These are phyloP conservation scores for Wallacemonas sp. DNA, from an alignment of 208 protist genomes.

Conservation along the genomic window DNA sequence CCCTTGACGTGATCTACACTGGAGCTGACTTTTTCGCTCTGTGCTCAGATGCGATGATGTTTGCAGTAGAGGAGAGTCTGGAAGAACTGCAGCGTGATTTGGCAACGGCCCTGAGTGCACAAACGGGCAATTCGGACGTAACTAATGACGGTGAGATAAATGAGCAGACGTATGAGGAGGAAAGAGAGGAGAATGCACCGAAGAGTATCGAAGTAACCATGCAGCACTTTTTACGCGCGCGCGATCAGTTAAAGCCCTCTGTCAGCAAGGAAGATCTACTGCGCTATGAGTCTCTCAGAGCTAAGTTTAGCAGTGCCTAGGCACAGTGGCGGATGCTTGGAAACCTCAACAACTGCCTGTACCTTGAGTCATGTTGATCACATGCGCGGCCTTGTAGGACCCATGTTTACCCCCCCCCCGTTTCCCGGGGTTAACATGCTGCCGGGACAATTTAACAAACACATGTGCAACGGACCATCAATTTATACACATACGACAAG, in stretches of 20 bases:
- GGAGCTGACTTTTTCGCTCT: conserved; percentile 96
- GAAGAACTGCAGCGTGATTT: conserved; percentile 28
- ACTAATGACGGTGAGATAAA: background rate
- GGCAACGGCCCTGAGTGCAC: background rate
- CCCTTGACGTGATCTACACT: conserved; percentile 85
- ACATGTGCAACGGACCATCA: too few relatives aligned
- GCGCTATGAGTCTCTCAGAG: conserved; percentile 73
- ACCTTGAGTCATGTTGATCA: too few relatives aligned
- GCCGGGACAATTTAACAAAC: too few relatives aligned
- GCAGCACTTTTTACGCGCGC: conserved; percentile 75
- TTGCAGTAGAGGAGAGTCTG: conserved; percentile 89
- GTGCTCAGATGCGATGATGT: conserved; percentile 95
- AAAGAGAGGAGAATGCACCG: background rate
- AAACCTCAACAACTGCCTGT: too few relatives aligned
- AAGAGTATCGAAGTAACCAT: conserved; percentile 59
- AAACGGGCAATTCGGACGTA: background rate
- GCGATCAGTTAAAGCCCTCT: conserved; percentile 80
- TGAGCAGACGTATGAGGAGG: conserved; percentile 16
- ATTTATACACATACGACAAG: too few relatives aligned
- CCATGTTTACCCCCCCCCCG: too few relatives aligned
- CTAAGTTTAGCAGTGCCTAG: conserved; percentile 61
- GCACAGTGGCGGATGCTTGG: too few relatives aligned
- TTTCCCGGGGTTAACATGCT: too few relatives aligned
- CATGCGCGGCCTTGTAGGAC: too few relatives aligned
- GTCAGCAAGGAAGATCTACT: conserved; percentile 71